Conservation (phyloP, 73 alveolate species). For the Paramecium pentaurelia region DNA sequence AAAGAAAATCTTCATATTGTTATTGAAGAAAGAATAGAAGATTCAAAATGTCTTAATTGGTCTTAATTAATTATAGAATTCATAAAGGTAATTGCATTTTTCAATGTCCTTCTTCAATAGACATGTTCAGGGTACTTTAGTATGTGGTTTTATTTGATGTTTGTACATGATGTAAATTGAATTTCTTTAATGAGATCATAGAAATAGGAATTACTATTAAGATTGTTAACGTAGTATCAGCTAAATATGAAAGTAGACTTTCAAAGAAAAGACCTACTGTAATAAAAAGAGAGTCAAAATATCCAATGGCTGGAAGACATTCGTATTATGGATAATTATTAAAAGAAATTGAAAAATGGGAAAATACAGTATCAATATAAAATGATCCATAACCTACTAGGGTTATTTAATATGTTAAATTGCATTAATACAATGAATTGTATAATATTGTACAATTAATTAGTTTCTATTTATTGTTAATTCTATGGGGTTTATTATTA, state of each 20-base stretch:
- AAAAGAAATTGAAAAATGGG: slow-evolving; percentile 38
- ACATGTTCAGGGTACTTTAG: background rate
- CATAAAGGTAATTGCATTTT: background rate
- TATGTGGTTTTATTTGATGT: slow-evolving; percentile 1
- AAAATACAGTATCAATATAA: background rate
- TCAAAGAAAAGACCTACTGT: background rate
- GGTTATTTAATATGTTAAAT: background rate
- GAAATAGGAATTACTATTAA: background rate
- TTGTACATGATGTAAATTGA: background rate
- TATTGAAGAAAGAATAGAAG: background rate
- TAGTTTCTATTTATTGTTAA: background rate
- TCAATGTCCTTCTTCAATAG: background rate
- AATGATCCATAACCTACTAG: background rate
- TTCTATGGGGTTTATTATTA: background rate
- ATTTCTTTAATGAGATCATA: background rate
- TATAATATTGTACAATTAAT: background rate
- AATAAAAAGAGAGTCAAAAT: slow-evolving; percentile 14
- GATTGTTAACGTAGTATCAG: background rate
- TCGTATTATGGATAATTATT: background rate
- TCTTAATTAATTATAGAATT: background rate
- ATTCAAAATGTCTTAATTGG: background rate
- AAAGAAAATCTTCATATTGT: background rate
- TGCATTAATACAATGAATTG: background rate
- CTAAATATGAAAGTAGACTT: background rate
- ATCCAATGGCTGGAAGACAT: slow-evolving; percentile 20